Evolutionary conservation across 2,329 filamentous ascomycete species (phyloP), one percentile per base, ranked within the genome.

Genomic region (Colletotrichum tropicicola): DNA sequence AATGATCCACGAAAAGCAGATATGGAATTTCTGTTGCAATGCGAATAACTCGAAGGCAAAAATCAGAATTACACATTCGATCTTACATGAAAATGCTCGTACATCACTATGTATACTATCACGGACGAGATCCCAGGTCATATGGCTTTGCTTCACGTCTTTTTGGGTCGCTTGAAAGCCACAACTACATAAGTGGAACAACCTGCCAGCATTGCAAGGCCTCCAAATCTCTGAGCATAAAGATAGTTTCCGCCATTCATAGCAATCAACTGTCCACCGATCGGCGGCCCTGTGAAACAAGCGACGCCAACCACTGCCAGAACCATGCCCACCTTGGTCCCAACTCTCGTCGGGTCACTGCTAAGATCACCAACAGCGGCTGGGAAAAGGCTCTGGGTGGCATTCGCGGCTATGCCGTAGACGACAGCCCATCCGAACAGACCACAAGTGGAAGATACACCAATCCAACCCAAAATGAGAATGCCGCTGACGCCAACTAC

Each of bases 281-380:
- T 81, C 0, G 84, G 84, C n/a, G 83, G 81, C 0, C 84, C 85
- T 2, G 80, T 82, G 25, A 87, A 73, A n/a, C 79, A 78, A 4
- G 83, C 81, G 51, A 86, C 83, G 65, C 83, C 85, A 62, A 82
- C 81, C 41, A 86, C 81, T 0, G 82, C 32, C 45, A 88, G 87
- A 0, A 82, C 77, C 48, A 52, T 52, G 13, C 48, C 48, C 3
- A 35, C 28, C 12, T 19, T 39, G 10, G 28, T 37, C 6, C 59
- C 59, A 6, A 58, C 45, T n/a, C 43, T 57, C 23, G 39, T 63
- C 23, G 43, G 52, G 21, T 63, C 59, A 4, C 43, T 63, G 15
- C 25, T 49, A 17, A 63, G 30, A 25, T 45, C 53, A 0, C 53
- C 37, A 5, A 57, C 23, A 7, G 59, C 53, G 8, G 53, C 59